Evolutionary conservation across 2,329 filamentous ascomycete species (phyloP).

Genomic region (Aspergillus alliaceus): DNA sequence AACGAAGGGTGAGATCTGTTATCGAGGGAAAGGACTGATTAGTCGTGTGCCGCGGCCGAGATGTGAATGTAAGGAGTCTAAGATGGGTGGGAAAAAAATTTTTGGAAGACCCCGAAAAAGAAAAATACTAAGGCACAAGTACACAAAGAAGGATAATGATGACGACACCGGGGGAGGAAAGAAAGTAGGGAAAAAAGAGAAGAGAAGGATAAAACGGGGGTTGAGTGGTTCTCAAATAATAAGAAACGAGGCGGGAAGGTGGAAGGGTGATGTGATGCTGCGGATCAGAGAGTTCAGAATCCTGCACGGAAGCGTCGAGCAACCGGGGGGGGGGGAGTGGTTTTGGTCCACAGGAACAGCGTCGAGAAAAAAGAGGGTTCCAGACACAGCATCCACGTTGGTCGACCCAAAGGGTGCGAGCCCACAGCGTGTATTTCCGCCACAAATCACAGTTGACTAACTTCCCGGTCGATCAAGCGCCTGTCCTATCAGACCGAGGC

Average conservation of each 20-base stretch:
- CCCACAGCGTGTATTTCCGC: conserved; percentile 2
- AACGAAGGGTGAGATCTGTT: conserved; percentile 14
- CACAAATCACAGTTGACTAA: conserved; percentile 1
- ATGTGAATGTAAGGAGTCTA: background rate
- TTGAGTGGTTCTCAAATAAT: background rate
- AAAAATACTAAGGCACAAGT: background rate
- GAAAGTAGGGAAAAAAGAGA: background rate
- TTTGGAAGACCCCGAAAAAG: background rate
- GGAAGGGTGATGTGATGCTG: conserved; percentile 1
- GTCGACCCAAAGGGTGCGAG: conserved; percentile 1
- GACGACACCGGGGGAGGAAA: background rate
- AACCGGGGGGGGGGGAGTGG: background rate
- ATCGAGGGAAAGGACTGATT: conserved; percentile 12
- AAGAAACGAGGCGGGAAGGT: background rate
- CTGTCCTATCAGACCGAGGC: background rate
- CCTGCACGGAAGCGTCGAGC: conserved; percentile 3
- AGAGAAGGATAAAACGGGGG: background rate
- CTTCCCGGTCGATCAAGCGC: conserved; percentile 3
- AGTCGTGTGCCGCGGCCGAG: conserved; percentile 12
- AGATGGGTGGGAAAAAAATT: no score
- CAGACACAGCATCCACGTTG: conserved; percentile 2
- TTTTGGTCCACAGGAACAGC: background rate
- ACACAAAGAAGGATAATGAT: background rate
- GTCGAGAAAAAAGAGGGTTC: background rate
- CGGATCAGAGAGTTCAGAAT: background rate